phyloP scores from a whole-genome alignment of 2,329 filamentous ascomycete genomes.

The Penicillium vulpinum region DNA sequence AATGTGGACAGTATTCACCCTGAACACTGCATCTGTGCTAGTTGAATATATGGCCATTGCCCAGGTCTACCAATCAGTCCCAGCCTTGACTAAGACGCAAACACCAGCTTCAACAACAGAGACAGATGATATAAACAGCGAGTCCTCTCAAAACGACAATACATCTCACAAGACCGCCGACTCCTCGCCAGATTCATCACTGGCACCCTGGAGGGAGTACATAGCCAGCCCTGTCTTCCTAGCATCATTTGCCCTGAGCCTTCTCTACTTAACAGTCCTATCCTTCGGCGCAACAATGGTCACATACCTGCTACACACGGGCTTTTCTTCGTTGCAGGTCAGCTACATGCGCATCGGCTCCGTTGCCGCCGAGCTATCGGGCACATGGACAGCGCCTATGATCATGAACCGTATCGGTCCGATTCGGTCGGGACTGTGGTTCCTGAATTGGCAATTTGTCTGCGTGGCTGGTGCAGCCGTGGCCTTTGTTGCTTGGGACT shows the following conservation, averaged over 20 bases:
- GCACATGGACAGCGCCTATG: conserved; percentile 54
- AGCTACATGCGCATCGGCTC: conserved; percentile 50
- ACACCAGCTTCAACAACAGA: conserved; percentile 27
- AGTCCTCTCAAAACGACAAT: background rate
- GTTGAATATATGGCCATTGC: conserved; percentile 46
- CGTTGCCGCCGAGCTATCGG: conserved; percentile 54
- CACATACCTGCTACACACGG: conserved; percentile 55
- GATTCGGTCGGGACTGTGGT: conserved; percentile 70
- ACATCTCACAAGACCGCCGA: background rate
- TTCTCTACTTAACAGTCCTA: conserved; percentile 58
- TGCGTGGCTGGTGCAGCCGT: conserved; percentile 52
- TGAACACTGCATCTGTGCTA: conserved; percentile 43
- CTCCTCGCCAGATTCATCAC: conserved; percentile 1
- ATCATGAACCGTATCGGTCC: conserved; percentile 55
- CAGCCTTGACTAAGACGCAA: conserved; percentile 14
- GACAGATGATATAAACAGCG: background rate
- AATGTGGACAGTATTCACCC: conserved; percentile 46
- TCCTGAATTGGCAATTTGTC: conserved; percentile 65
- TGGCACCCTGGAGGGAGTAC: conserved; percentile 31
- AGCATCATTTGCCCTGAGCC: conserved; percentile 51
- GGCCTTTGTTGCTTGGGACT: conserved; percentile 28
- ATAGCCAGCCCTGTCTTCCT: conserved; percentile 36
- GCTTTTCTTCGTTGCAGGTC: conserved; percentile 51
- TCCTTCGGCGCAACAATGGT: conserved; percentile 58
- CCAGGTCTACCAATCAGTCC: conserved; percentile 23